Percentiles rank a stretch among this genome's conserved stretches.
Conservation (phyloP, 768 basidiomycete genomes). For the Mycena capillaripes region DNA sequence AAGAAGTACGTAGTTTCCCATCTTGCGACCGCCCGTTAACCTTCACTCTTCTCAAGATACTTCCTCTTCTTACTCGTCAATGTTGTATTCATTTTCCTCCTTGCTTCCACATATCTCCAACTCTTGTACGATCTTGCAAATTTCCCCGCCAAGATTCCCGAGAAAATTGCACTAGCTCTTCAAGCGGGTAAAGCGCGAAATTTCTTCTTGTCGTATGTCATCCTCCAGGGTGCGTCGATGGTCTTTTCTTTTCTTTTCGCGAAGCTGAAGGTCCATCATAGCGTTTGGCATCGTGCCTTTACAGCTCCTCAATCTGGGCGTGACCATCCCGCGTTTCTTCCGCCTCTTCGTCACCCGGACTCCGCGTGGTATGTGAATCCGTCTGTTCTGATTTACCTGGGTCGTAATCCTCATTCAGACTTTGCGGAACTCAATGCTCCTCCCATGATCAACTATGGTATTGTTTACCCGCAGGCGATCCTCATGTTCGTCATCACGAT, state of each 20-base stretch:
- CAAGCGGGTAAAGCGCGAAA: slow-evolving; percentile 84
- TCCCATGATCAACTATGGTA: slow-evolving; percentile 97
- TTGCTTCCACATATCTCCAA: slow-evolving; percentile 93
- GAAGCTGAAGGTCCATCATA: slow-evolving; percentile 42
- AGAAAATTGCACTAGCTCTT: slow-evolving; percentile 89
- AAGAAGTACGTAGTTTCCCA: slow-evolving; percentile 76
- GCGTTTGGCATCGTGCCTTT: slow-evolving; percentile 96
- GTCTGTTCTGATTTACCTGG: neutral
- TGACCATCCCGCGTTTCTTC: slow-evolving; percentile 84
- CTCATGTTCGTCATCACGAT: slow-evolving; percentile 96
- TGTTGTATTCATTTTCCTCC: slow-evolving; percentile 94
- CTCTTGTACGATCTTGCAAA: slow-evolving; percentile 93
- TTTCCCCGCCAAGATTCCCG: slow-evolving; percentile 93
- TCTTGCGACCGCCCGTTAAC: slow-evolving; percentile 16
- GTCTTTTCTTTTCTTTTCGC: slow-evolving; percentile 14
- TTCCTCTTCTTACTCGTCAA: slow-evolving; percentile 93
- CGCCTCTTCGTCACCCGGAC: slow-evolving; percentile 88
- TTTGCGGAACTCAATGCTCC: slow-evolving; percentile 97
- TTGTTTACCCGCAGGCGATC: slow-evolving; percentile 97
- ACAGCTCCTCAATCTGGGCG: slow-evolving; percentile 92
- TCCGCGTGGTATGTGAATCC: slow-evolving; percentile 77
- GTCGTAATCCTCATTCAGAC: slow-evolving; percentile 65
- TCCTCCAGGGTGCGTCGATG: slow-evolving; percentile 74
- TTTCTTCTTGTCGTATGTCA: slow-evolving; percentile 89
- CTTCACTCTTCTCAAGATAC: slow-evolving; percentile 68